A percentile compares a stretch with the other conserved stretches of the same genome.
These are phyloP conservation scores for Globisporangium megalacanthum DNA, from an alignment of 352 stramenopile species.

Conservation along the genomic window DNA sequence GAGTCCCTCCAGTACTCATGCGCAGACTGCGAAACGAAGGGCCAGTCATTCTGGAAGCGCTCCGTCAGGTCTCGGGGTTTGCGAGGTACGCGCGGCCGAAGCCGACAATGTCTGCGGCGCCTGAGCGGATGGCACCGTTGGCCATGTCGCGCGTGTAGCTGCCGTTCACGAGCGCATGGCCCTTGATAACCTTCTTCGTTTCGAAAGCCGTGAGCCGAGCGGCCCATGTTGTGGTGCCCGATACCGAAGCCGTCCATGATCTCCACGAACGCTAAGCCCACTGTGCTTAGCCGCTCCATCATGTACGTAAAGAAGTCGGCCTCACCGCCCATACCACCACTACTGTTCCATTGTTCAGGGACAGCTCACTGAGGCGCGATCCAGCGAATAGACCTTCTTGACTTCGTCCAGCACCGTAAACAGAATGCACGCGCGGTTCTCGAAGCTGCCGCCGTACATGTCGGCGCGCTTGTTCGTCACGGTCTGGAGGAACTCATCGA, in stretches of 20 bases:
- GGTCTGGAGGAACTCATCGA: conserved; percentile 89
- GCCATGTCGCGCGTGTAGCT: conserved; percentile 20
- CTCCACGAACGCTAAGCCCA: conserved; percentile 56
- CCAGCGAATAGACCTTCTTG: conserved; percentile 22
- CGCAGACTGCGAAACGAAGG: conserved; percentile 14
- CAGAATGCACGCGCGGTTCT: conserved; percentile 82
- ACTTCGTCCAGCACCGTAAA: conserved; percentile 61
- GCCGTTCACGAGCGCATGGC: conserved; percentile 15
- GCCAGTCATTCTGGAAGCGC: conserved; percentile 18
- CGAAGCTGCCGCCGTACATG: conserved; percentile 77
- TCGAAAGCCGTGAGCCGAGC: conserved; percentile 3
- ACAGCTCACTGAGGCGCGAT: conserved; percentile 37
- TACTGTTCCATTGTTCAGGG: conserved; percentile 39
- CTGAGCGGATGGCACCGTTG: conserved; percentile 11
- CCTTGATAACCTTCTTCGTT: conserved; percentile 4
- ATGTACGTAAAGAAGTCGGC: conserved; percentile 42
- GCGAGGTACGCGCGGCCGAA: conserved; percentile 33
- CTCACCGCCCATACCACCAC: conserved; percentile 30
- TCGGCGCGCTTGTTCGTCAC: conserved; percentile 83
- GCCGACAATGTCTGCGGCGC: conserved; percentile 15
- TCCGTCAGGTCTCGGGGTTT: conserved; percentile 37
- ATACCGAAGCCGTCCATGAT: conserved; percentile 48
- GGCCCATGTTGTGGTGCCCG: conserved; percentile 25
- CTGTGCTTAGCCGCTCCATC: conserved; percentile 42
- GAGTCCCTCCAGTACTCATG: background rate